phyloP scores from a whole-genome alignment of 306 rosid genomes.

The Ceratonia siliqua region DNA sequence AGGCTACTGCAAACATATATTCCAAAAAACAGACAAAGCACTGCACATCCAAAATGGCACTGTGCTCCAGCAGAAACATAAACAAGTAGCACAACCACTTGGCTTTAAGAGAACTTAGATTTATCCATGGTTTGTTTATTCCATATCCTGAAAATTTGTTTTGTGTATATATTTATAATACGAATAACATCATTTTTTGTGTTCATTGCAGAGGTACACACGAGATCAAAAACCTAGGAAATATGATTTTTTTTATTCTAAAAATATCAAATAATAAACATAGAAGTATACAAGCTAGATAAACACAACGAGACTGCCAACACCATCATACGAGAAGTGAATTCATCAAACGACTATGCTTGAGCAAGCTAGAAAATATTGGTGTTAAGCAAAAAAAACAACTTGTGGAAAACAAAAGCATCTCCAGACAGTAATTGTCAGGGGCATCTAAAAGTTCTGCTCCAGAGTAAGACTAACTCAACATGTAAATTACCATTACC shows the following conservation, averaged over 20 bases:
- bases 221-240: not conserved
- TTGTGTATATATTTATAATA: not conserved
- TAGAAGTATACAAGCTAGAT: not conserved
- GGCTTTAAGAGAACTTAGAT: not conserved
- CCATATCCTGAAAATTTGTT: not conserved
- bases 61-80: not conserved
- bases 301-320: not conserved
- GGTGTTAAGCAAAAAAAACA: not conserved
- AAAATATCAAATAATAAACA: not conserved
- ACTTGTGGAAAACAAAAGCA: not conserved
- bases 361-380: not conserved
- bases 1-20: not conserved
- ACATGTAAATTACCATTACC: not conserved
- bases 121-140: not conserved
- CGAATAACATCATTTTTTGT: not conserved
- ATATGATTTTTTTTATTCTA: not conserved
- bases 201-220: not conserved
- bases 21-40: not conserved
- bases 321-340: not conserved
- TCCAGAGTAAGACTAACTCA: not conserved
- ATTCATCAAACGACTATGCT: not conserved
- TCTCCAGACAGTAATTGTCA: not conserved
- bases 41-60: not conserved
- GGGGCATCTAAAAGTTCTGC: not conserved
- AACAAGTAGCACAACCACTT: not conserved